These are phyloP conservation scores for Neocatenulostroma microsporum DNA, from an alignment of 2,329 filamentous ascomycete genomes.

Conservation along the genomic window DNA sequence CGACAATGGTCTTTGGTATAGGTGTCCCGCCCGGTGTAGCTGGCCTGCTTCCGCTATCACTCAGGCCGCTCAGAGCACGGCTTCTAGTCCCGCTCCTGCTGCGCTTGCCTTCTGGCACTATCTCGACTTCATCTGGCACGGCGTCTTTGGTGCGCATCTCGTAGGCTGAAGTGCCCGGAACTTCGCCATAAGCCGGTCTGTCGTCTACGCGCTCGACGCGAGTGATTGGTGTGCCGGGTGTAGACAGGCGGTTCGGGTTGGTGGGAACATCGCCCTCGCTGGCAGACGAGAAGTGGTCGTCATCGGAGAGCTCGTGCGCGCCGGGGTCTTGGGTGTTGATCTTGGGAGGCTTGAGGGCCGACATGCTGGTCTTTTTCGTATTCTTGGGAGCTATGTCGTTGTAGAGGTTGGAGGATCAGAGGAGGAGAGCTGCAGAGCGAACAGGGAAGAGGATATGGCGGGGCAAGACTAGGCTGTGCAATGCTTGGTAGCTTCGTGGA, in stretches of 20 bases:
- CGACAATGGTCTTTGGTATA: conserved; percentile 54
- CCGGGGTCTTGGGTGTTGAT: conserved; percentile 25
- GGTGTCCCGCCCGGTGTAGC: conserved; percentile 45
- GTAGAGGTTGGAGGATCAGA: background rate
- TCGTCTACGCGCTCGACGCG: conserved; percentile 57
- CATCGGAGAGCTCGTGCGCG: conserved; percentile 32
- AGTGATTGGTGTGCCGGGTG: conserved; percentile 55
- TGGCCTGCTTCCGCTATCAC: conserved; percentile 33
- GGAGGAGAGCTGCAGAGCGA: too few relatives aligned
- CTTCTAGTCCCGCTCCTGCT: conserved; percentile 33
- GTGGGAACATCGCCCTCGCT: conserved; percentile 48
- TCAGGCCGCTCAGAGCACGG: conserved; percentile 29
- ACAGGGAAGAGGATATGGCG: too few relatives aligned
- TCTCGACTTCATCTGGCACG: conserved; percentile 56
- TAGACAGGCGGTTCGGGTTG: conserved; percentile 34
- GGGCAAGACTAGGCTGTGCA: too few relatives aligned
- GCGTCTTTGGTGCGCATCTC: conserved; percentile 51
- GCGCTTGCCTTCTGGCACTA: conserved; percentile 41
- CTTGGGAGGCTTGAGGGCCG: conserved; percentile 22
- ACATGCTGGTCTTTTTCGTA: conserved; percentile 19
- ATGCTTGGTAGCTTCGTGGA: too few relatives aligned
- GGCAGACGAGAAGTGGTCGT: conserved; percentile 60
- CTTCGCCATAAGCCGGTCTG: conserved; percentile 51
- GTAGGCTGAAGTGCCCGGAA: conserved; percentile 55
- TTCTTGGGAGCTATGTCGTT: too few relatives aligned